Conservation (phyloP, 2,329 filamentous ascomycete species). For the Sordariomycetes sp. region DNA sequence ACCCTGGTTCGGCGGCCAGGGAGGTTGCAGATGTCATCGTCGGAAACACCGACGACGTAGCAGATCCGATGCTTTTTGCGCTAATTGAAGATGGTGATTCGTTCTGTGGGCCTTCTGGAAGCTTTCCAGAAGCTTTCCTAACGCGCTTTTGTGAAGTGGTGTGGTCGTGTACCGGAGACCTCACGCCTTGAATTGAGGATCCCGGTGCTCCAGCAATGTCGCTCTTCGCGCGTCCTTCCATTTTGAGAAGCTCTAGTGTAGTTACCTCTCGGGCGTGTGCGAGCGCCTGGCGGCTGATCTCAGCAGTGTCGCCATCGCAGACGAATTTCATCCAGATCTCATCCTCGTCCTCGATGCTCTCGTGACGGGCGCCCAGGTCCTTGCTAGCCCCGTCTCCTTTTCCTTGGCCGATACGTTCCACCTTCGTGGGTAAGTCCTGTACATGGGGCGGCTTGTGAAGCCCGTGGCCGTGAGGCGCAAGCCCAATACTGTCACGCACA, state of each 20-base stretch:
- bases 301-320: slow-evolving; percentile 11
- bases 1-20: background rate
- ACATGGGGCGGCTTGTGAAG: too few species aligned
- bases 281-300: slow-evolving; percentile 10
- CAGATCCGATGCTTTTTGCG: too few species aligned
- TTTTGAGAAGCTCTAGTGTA: background rate
- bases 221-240: slow-evolving; percentile 1
- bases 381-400: background rate
- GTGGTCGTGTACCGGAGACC: too few species aligned
- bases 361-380: background rate
- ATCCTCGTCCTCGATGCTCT: slow-evolving; percentile 12
- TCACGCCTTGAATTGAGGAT: too few species aligned
- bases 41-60: slow-evolving; percentile 5
- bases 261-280: background rate
- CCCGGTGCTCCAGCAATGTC: slow-evolving; percentile 11
- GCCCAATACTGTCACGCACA: too few species aligned
- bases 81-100: too few species aligned
- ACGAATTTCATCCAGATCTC: slow-evolving; percentile 19
- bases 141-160: too few species aligned
- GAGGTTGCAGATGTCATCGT: background rate
- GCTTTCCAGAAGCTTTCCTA: too few species aligned
- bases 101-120: too few species aligned
- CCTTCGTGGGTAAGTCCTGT: too few species aligned
- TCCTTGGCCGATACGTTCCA: background rate
- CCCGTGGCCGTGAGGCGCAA: too few species aligned